Evolutionary conservation across 2,329 filamentous ascomycete species (phyloP).

Genomic region (Colletotrichum godetiae): DNA sequence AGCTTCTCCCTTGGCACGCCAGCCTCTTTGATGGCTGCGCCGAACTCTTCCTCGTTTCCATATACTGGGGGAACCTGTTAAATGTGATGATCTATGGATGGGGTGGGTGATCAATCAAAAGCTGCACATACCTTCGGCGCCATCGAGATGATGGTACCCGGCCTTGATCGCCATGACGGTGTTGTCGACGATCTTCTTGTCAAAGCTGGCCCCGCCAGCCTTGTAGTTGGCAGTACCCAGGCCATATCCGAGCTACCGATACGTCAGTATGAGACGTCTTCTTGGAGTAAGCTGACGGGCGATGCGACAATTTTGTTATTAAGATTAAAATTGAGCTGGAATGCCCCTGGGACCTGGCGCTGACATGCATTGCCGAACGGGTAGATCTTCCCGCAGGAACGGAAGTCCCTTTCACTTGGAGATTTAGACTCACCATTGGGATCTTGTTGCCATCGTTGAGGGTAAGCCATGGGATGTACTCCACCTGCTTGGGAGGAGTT

Average conservation of each 20-base stretch:
- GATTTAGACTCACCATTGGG: conserved; percentile 66
- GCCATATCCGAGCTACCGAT: conserved; percentile 73
- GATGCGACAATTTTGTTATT: background rate
- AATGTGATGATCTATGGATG: background rate
- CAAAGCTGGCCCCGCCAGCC: conserved; percentile 61
- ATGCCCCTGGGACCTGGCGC: background rate
- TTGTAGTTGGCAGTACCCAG: conserved; percentile 76
- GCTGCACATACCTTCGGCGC: conserved; percentile 70
- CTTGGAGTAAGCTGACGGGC: background rate
- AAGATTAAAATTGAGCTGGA: background rate
- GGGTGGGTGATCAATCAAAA: background rate
- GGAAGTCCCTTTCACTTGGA: background rate
- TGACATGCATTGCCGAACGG: background rate
- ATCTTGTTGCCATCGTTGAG: conserved; percentile 81
- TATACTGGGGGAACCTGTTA: conserved; percentile 58
- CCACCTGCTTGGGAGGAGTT: conserved; percentile 52
- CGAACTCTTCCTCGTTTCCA: conserved; percentile 76
- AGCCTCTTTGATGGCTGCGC: conserved; percentile 75
- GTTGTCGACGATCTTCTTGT: conserved; percentile 61
- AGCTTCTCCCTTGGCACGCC: conserved; percentile 74
- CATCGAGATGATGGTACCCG: conserved; percentile 80
- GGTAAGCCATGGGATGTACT: conserved; percentile 68
- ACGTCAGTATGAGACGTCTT: conserved; percentile 4
- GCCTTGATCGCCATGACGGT: conserved; percentile 73
- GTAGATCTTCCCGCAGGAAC: background rate